Evolutionary conservation across 495 filamentous ascomycete genomes (phyloP), one percentile per base, ranked within the genome.

Genomic region (Cairneyella variabilis): DNA sequence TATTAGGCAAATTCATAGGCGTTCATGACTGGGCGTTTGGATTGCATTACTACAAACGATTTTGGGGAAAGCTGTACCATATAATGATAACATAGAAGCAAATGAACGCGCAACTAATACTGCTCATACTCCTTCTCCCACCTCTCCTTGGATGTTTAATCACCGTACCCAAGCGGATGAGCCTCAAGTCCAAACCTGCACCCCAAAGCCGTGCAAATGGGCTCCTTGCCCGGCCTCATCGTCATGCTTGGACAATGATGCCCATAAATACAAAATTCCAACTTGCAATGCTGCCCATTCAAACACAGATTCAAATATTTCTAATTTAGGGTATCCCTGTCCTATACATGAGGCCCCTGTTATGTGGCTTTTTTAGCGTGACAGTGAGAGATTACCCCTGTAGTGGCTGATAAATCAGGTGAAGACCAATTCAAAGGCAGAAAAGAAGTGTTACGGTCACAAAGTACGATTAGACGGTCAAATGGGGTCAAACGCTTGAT

Each of bases 241-340:
- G 7, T 36, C 12, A 32, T 23, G 54, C 39, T 48, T 25, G 54
- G 56, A 38, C 56, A 60, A 40, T 78, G 73, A 64, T 96, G 90
- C 12, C 90, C 90, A 61, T 93, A 93, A 43, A 91, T 91, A 69
- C 90, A 96, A 49, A 86, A 83, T 0, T 80, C 69, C 36, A 84
- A 82, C 28, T 86, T 82, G 63, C 90, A 96, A n/a, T 82, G 77
- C 59, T 85, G 76, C 3, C 88, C 87, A 57, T 80, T 82, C 6
- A 76, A 72, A 68, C 90, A 96, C 9, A 88, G 89, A 34, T 87
- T 90, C 72, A 90, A 79, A 28, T 89, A 79, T 21, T 88, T 82
- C 40, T 92, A 77, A 39, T 83, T 80, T 2, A 79, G 76, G 57
- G 95, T 75, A 0, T 81, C 83, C 18, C 77, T 74, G 58, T n/a